Base-by-base conservation (phyloP, 768 basidiomycete genomes). In the Tephrocybe sp. region DNA sequence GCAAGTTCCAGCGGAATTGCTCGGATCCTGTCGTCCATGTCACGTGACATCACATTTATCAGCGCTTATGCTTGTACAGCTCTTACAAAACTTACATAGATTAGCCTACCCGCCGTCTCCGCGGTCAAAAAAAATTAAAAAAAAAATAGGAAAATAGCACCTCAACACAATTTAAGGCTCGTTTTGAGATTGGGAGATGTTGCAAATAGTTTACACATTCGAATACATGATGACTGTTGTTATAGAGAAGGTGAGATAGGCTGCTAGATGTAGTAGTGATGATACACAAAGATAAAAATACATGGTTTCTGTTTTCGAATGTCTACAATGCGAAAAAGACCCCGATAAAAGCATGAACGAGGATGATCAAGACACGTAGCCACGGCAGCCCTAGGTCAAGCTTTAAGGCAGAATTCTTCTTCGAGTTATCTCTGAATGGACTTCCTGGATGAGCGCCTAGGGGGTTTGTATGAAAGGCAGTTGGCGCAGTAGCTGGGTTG, bases 271-370 rank as follows among this genome's bases (percentile, higher is more conserved):
- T 16, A 32, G 16, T 38, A 26, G 16, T 36, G 34, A 13, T 35
- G 26, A 19, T 19, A 50, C 19, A 23, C 4, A 0, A 5, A 19
- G 4, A 7, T 22, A 32, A 4, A 17, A 22, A 36, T 46, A 45
- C 39, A 52, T 16, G 1, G 17, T 41, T n/a, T n/a, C 23, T 23
- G 40, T 19, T 11, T 20, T 22, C 9, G 19, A 17, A 9, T 16
- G 13, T 30, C 51, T 57, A 83, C 42, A 81, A 58, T 4, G 80
- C 79, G 75, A 84, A 74, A 32, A 76, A 73, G 39, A 82, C 64
- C 2, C 82, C 83, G 48, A 83, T 68, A 45, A 84, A 60, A 6
- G 78, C 72, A 31, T 82, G 80, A 78, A 81, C 83, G 19, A 78
- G 63, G 53, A 83, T 68, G 49, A 78, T 80, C 52, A 78, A 68